Percentiles rank a stretch among this genome's conserved stretches.
phyloP scores from a whole-genome alignment of 257 asterid genomes.

The Apocynum venetum region DNA sequence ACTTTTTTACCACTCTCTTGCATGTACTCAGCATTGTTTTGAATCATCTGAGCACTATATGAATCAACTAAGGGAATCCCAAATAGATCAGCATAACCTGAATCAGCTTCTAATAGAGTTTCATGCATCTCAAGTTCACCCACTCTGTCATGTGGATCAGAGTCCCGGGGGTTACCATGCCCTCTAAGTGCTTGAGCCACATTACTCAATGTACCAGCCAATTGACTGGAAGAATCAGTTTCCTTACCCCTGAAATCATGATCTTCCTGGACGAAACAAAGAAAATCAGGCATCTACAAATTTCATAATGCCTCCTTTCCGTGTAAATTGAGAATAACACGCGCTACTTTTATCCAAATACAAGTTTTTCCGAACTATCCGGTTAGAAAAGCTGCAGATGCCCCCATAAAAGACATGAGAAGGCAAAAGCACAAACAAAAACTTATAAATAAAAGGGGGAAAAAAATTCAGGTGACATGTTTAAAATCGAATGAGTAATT shows the following conservation, averaged over 20 bases:
- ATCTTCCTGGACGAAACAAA: not conserved
- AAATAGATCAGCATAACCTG: not conserved
- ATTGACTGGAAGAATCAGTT: not conserved
- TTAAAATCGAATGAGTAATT: too few species aligned
- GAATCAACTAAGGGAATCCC: not conserved
- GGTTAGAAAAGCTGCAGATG: not conserved
- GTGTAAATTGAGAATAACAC: not conserved
- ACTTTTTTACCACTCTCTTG: not conserved
- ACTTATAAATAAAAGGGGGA: not conserved
- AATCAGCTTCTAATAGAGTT: not conserved
- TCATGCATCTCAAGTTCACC: not conserved
- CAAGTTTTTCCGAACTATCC: not conserved
- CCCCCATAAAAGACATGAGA: too few species aligned
- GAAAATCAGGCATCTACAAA: too few species aligned
- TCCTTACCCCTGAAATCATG: not conserved
- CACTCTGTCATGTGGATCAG: not conserved
- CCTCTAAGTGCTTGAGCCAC: conserved; percentile 1
- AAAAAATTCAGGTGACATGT: too few species aligned
- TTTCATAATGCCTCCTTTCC: not conserved
- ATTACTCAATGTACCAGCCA: not conserved
- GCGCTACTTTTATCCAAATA: not conserved
- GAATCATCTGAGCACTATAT: not conserved
- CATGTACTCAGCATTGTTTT: too few species aligned
- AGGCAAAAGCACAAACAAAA: not conserved
- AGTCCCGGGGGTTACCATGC: not conserved